Conservation (phyloP, 495 filamentous ascomycete species). For the Xylaria bambusicola region DNA sequence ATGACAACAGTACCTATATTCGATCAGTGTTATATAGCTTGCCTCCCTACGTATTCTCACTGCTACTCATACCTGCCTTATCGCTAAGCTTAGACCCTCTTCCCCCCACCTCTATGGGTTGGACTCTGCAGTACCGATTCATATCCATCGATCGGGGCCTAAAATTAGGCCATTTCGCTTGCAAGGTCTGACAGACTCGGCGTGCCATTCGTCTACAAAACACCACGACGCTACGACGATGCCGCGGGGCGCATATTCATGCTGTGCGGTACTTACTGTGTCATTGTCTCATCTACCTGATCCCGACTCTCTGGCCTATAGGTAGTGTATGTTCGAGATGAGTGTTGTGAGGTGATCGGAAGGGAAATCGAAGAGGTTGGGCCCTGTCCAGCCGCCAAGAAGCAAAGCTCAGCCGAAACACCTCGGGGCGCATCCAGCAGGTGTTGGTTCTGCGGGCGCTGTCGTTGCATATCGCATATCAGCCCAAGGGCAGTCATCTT, state of each 20-base stretch:
- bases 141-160: constrained; percentile 13
- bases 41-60: background rate
- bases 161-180: constrained; percentile 20
- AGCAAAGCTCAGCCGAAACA: background rate
- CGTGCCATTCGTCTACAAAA: background rate
- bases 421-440: constrained; percentile 6
- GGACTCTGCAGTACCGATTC: constrained; percentile 1
- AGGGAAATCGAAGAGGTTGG: background rate
- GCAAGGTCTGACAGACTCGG: background rate
- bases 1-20: background rate
- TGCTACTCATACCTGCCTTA: background rate
- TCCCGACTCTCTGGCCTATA: background rate
- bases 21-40: background rate
- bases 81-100: background rate
- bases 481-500: constrained; percentile 2
- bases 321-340: background rate
- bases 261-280: background rate
- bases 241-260: background rate
- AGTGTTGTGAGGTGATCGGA: background rate
- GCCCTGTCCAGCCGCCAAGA: background rate
- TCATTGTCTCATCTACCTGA: constrained; percentile 6
- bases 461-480: constrained; percentile 14
- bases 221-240: constrained; percentile 15
- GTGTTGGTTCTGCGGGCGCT: background rate
- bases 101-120: background rate